Conservation (phyloP, 176 grass and related monocot species). For the Tuctoria greenei region DNA sequence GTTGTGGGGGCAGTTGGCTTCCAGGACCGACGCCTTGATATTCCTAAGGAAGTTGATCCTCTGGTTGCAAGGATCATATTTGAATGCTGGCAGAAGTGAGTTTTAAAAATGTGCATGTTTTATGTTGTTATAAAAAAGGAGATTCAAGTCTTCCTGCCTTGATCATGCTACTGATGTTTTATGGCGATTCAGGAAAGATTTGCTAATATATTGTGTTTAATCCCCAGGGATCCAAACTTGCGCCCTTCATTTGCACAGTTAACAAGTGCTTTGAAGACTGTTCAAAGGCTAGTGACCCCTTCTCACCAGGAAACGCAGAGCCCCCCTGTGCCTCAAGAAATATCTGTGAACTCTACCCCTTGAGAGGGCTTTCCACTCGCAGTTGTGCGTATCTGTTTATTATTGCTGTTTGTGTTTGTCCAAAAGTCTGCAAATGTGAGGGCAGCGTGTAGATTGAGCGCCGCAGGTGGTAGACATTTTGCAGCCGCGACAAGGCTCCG, state of each 20-base stretch:
- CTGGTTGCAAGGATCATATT: slow-evolving; percentile 78
- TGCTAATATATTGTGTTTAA: slow-evolving; percentile 13
- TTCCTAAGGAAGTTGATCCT: slow-evolving; percentile 93
- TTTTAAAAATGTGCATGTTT: not conserved
- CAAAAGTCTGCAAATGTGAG: slow-evolving; percentile 47
- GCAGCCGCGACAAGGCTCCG: slow-evolving; percentile 14
- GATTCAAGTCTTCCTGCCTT: not conserved
- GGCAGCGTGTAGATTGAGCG: slow-evolving; percentile 52
- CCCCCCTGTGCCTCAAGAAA: slow-evolving; percentile 71
- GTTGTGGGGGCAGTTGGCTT: slow-evolving; percentile 98
- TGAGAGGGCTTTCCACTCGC: not conserved
- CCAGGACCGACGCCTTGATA: slow-evolving; percentile 84
- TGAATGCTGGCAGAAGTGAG: slow-evolving; percentile 98
- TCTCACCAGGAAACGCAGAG: slow-evolving; percentile 70
- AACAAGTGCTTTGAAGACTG: slow-evolving; percentile 70
- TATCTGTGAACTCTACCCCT: slow-evolving; percentile 79
- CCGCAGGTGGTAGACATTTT: slow-evolving; percentile 45
- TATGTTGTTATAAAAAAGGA: not conserved
- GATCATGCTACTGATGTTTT: not conserved
- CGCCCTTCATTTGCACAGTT: slow-evolving; percentile 85
- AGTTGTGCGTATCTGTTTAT: slow-evolving; percentile 34
- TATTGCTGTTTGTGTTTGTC: slow-evolving; percentile 27
- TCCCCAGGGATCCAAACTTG: slow-evolving; percentile 73
- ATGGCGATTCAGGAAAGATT: not conserved
- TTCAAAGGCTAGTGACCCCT: slow-evolving; percentile 69